phyloP scores from a whole-genome alignment of 176 grass and related monocot species.

The Juncus effusus region DNA sequence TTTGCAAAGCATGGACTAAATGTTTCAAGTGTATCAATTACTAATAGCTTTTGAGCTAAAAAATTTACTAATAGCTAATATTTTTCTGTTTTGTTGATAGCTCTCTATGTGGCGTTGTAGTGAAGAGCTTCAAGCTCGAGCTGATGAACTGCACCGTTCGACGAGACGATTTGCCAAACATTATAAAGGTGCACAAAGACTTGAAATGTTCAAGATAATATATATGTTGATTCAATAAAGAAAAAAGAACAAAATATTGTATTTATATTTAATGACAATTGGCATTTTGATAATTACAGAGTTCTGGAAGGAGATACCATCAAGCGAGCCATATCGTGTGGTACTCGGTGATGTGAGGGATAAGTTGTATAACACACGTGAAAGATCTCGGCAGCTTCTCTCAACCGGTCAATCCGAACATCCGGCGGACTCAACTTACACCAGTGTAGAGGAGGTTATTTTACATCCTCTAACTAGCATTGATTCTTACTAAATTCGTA shows the following conservation, averaged over 20 bases:
- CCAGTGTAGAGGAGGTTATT: slow-evolving; percentile 51
- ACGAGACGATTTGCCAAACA: slow-evolving; percentile 53
- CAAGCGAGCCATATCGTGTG: slow-evolving; percentile 69
- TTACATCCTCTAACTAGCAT: not conserved
- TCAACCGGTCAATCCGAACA: slow-evolving; percentile 51
- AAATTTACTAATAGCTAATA: slow-evolving; percentile 5
- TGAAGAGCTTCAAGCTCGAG: slow-evolving; percentile 54
- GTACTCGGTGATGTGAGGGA: slow-evolving; percentile 73
- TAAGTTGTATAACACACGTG: slow-evolving; percentile 76
- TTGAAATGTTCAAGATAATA: not conserved
- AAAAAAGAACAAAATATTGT: no score
- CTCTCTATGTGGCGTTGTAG: slow-evolving; percentile 91
- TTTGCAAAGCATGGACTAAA: no score
- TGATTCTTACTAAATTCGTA: not conserved
- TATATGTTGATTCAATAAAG: no score
- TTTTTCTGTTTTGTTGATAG: slow-evolving; percentile 30
- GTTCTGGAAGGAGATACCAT: slow-evolving; percentile 76
- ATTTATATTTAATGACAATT: no score
- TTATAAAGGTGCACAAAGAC: slow-evolving; percentile 57
- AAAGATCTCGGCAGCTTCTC: slow-evolving; percentile 49
- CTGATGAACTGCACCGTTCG: slow-evolving; percentile 36
- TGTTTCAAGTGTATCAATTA: not conserved
- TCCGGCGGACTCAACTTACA: slow-evolving; percentile 35
- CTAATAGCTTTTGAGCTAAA: not conserved
- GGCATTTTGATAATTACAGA: slow-evolving; percentile 35